Evolutionary conservation across 371 early-diverging fungal genomes (phyloP).

Genomic region (Mucor circinelloides): DNA sequence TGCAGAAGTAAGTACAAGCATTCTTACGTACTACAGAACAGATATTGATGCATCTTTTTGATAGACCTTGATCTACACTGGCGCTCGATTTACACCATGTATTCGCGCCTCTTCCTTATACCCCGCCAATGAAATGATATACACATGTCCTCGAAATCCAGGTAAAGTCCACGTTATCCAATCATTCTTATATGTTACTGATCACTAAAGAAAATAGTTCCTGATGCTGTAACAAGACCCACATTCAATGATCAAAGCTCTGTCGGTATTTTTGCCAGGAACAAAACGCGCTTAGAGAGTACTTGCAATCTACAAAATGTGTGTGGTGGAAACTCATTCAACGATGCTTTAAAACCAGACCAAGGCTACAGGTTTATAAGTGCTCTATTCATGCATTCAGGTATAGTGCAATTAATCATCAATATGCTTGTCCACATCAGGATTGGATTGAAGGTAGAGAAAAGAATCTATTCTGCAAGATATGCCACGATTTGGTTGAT

Average conservation of each 20-base stretch:
- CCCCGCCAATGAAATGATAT: background rate
- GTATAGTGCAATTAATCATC: slow-evolving; percentile 67
- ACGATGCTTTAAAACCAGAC: slow-evolving; percentile 41
- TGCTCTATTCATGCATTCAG: slow-evolving; percentile 80
- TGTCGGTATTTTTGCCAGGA: background rate
- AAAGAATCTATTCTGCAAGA: slow-evolving; percentile 67
- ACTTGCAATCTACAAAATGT: background rate
- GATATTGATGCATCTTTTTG: background rate
- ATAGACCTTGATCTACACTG: slow-evolving; percentile 39
- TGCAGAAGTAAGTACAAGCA: slow-evolving; percentile 24
- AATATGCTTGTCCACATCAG: slow-evolving; percentile 68
- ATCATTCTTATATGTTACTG: background rate
- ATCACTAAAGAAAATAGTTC: background rate
- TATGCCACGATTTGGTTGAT: slow-evolving; percentile 68
- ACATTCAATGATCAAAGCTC: background rate
- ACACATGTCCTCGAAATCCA: background rate
- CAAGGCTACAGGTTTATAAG: slow-evolving; percentile 79
- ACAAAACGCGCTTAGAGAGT: background rate
- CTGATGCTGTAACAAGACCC: background rate
- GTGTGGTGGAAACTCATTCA: slow-evolving; percentile 26
- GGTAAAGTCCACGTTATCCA: background rate
- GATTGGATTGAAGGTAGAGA: slow-evolving; percentile 68
- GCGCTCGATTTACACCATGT: slow-evolving; percentile 53
- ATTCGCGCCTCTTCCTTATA: slow-evolving; percentile 23
- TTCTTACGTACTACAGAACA: background rate